These are phyloP conservation scores for Alternaria tenuissima DNA, from an alignment of 2,329 filamentous ascomycete genomes.

Conservation along the genomic window DNA sequence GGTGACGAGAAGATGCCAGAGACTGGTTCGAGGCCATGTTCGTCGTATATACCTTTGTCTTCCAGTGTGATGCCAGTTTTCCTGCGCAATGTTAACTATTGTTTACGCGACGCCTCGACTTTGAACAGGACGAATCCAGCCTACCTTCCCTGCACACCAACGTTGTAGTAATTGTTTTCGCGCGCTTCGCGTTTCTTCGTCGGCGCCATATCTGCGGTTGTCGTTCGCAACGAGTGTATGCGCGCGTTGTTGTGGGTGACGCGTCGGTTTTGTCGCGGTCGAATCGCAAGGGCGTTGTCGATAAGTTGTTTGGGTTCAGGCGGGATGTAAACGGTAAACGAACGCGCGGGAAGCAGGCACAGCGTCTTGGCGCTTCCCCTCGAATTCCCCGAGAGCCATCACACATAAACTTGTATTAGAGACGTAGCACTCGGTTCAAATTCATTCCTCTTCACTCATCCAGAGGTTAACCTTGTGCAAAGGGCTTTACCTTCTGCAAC, in stretches of 20 bases:
- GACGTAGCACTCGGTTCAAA: neutral
- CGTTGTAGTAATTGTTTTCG: conserved; percentile 52
- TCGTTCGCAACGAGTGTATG: conserved; percentile 10
- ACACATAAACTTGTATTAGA: neutral
- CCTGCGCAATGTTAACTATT: conserved; percentile 58
- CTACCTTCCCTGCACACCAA: conserved; percentile 52
- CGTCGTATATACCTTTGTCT: conserved; percentile 82
- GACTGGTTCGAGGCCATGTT: conserved; percentile 89
- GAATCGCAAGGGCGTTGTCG: conserved; percentile 13
- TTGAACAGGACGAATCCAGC: conserved; percentile 7
- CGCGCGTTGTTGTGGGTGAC: conserved; percentile 27
- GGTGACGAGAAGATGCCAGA: conserved; percentile 91
- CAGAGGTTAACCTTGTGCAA: too few relatives aligned
- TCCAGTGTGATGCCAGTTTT: conserved; percentile 88
- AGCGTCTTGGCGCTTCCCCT: conserved; percentile 17
- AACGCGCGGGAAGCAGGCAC: conserved; percentile 6
- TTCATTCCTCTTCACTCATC: neutral
- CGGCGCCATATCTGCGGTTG: conserved; percentile 40
- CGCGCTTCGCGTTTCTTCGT: conserved; percentile 48
- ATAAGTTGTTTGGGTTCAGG: conserved; percentile 33
- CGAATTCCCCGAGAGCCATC: neutral
- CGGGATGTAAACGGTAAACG: conserved; percentile 25
- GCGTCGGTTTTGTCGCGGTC: conserved; percentile 15
- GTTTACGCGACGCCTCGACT: conserved; percentile 8
- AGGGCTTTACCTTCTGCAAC: too few relatives aligned